Base-by-base conservation (phyloP, 164 flowering plant species). In the Dillenia turbinata region DNA sequence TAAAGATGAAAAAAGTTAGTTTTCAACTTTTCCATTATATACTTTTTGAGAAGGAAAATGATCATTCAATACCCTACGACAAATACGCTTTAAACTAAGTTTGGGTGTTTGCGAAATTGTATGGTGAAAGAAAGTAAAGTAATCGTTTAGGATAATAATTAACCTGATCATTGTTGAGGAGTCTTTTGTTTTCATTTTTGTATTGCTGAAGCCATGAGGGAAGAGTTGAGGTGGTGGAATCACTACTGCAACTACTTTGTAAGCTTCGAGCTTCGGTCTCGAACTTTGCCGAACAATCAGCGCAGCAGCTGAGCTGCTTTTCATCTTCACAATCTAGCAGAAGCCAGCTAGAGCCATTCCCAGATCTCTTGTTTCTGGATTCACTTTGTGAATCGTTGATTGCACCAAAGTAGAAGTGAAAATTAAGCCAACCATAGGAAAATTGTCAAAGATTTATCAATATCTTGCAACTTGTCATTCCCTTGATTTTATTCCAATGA, bases 131-230 rank as follows among this genome's bases (percentile, higher is more conserved):
- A 48, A 15, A 46, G 59, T 72, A 50, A 56, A 33, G 7, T 33
- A 33, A 4, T 33, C 40, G 40, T 33, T 4, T 4, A 33, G 40
- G 40, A 33, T 33, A 6, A n/a, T 51, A 17, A 60, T 47, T 49
- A 56, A 75, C 97, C 89, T 83, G 77, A 78, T 85, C 78, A 63
- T 78, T 75, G 44, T 52, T 55, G 8, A 43, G 52, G 12, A 61
- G 59, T 69, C 58, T 76, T 62, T 63, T 78, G 64, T 64, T 78
- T 73, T 90, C 85, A 54, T 83, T 77, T 69, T 78, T 87, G 78
- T 73, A 86, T 62, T 83, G 81, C 76, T 85, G 89, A 13, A 93
- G 96, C 98, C 98, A 93, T 70, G 87, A 70, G 53, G 98, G 98
- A 16, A 90, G 73, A 74, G 64, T 78, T 67, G 94, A 81, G 69